Percentiles rank a stretch among this genome's conserved stretches.
Conservation (phyloP, 2,329 filamentous ascomycete genomes). For the Cladosporium sp. region DNA sequence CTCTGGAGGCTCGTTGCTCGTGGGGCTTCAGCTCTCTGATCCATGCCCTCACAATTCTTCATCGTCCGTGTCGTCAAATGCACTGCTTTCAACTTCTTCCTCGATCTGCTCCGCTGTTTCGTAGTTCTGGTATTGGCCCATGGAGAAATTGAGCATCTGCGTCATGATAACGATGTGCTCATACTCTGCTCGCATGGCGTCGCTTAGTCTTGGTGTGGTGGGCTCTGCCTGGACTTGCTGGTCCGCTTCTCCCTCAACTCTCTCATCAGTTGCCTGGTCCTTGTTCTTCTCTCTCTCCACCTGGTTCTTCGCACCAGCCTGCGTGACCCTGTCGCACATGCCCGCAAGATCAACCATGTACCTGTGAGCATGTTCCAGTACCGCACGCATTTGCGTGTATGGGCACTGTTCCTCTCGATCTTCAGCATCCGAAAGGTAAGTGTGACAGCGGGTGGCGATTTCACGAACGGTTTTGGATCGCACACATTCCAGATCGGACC, state of each 20-base stretch:
- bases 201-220: not conserved
- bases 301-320: not conserved
- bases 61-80: constrained; percentile 6
- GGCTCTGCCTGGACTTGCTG: not conserved
- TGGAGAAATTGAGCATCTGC: not conserved
- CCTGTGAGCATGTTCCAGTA: not conserved
- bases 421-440: not conserved
- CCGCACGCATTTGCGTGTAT: constrained; percentile 1
- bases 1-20: too few species aligned
- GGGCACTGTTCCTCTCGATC: not conserved
- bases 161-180: not conserved
- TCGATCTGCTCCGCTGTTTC: not conserved
- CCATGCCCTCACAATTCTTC: not conserved
- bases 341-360: not conserved
- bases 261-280: not conserved
- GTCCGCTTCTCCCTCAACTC: not conserved
- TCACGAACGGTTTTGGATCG: constrained; percentile 4
- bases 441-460: not conserved
- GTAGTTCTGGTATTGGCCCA: not conserved
- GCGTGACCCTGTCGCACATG: not conserved
- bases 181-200: constrained; percentile 5
- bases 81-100: constrained; percentile 8
- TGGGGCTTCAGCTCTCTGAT: too few species aligned
- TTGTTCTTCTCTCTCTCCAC: not conserved
- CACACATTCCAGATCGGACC: constrained; percentile 1